Percentiles rank a stretch among this genome's conserved stretches.
phyloP scores from a whole-genome alignment of 345 rosid genomes.

The Pelargonium nanum region DNA sequence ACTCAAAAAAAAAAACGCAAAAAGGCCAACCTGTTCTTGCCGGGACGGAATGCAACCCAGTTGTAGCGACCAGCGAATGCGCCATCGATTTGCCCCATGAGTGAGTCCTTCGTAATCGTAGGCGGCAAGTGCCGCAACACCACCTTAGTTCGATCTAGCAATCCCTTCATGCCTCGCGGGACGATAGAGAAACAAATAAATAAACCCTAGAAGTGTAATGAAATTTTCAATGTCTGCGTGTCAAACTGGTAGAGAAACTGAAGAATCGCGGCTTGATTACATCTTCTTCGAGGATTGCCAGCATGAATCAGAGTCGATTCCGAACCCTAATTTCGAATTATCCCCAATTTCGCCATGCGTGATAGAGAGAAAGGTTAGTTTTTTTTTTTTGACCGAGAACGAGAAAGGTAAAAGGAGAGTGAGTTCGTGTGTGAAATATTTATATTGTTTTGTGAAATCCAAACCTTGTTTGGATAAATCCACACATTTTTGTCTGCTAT shows the following conservation, averaged over 20 bases:
- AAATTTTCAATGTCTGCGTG: neutral
- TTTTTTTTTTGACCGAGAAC: neutral
- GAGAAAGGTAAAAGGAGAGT: neutral
- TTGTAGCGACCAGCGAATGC: conserved; percentile 48
- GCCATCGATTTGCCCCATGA: conserved; percentile 45
- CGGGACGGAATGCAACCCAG: conserved; percentile 54
- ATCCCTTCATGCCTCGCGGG: conserved; percentile 35
- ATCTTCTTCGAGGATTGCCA: neutral
- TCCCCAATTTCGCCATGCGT: neutral
- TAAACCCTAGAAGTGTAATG: conserved; percentile 13
- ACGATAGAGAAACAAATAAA: neutral
- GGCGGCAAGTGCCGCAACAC: conserved; percentile 72
- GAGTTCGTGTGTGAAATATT: neutral
- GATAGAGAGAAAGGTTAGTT: neutral
- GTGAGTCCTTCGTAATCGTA: conserved; percentile 32
- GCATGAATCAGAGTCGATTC: neutral
- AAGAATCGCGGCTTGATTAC: neutral
- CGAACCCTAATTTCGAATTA: neutral
- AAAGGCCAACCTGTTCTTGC: conserved; percentile 43
- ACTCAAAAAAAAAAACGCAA: neutral
- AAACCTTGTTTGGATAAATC: too few species aligned
- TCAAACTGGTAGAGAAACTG: neutral
- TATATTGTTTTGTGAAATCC: neutral
- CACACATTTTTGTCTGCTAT: too few species aligned
- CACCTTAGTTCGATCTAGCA: conserved; percentile 58